phyloP scores from a whole-genome alignment of 2,329 filamentous ascomycete species.

The Sclerotinia subarctica region DNA sequence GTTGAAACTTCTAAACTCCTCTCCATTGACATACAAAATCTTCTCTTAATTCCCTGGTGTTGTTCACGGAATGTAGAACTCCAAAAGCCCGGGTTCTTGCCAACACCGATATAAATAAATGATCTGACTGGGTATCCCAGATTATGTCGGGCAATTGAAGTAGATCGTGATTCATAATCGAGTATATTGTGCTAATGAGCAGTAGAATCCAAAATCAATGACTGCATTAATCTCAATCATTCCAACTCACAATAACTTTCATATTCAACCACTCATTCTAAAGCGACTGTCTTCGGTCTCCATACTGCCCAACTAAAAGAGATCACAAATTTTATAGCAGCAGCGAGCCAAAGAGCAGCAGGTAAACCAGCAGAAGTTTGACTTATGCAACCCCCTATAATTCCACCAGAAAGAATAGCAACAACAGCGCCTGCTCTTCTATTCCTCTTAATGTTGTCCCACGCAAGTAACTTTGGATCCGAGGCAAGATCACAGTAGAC shows the following conservation, averaged over 20 bases:
- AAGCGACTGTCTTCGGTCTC: slow-evolving; percentile 41
- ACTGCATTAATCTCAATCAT: neutral
- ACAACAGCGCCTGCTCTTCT: slow-evolving; percentile 49
- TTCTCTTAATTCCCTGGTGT: neutral
- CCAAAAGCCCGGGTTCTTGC: neutral
- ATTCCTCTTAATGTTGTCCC: slow-evolving; percentile 51
- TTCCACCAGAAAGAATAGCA: slow-evolving; percentile 51
- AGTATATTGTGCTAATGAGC: neutral
- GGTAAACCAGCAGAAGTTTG: slow-evolving; percentile 50
- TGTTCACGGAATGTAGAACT: neutral
- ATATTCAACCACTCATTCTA: neutral
- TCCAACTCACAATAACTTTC: neutral
- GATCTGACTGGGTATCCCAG: neutral
- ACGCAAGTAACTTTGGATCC: slow-evolving; percentile 52
- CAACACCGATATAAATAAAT: neutral
- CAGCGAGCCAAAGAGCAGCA: slow-evolving; percentile 47
- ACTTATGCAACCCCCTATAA: slow-evolving; percentile 53
- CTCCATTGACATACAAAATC: neutral
- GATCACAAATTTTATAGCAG: slow-evolving; percentile 52
- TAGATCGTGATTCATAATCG: neutral
- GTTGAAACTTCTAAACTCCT: neutral
- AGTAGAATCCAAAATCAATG: neutral
- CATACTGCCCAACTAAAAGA: slow-evolving; percentile 59
- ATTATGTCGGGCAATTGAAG: neutral
- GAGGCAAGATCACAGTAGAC: slow-evolving; percentile 79